Evolutionary conservation across 75 land plant species (phyloP).

Genomic region (Selaginella tamariscina): DNA sequence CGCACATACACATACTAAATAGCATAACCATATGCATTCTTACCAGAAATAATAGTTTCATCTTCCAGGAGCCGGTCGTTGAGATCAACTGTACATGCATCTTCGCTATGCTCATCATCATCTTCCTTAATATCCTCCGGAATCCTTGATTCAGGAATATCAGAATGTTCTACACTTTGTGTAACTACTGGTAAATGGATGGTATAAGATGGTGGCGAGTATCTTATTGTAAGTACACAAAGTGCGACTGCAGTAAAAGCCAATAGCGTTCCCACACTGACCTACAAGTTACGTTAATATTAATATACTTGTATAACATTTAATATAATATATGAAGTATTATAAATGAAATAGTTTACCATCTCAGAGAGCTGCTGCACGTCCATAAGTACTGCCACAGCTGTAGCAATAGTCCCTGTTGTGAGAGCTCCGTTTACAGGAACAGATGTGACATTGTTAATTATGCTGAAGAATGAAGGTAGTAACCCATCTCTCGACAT

Average conservation of each 20-base stretch:
- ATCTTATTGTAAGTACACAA: conserved; percentile 6
- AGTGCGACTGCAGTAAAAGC: conserved; percentile 8
- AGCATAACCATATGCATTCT: neutral
- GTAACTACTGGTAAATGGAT: neutral
- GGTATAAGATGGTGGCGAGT: neutral
- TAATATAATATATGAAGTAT: no score
- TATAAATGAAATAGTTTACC: no score
- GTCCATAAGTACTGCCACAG: neutral
- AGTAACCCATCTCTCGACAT: conserved; percentile 10
- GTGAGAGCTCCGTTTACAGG: neutral
- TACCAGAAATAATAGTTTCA: neutral
- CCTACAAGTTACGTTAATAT: conserved; percentile 1
- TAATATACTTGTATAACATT: no score
- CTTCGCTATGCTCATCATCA: neutral
- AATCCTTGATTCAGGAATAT: no score
- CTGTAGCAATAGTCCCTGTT: neutral
- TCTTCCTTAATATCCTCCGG: neutral
- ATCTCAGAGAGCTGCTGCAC: neutral
- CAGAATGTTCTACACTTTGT: no score
- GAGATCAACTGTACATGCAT: neutral
- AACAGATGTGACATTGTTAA: neutral
- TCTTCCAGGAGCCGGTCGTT: no score
- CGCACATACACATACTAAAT: no score
- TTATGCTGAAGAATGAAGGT: neutral
- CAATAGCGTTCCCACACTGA: conserved; percentile 11